Evolutionary conservation across 371 early-diverging fungal species (phyloP).

Genomic region (Homolaphlyctis polyrhiza): DNA sequence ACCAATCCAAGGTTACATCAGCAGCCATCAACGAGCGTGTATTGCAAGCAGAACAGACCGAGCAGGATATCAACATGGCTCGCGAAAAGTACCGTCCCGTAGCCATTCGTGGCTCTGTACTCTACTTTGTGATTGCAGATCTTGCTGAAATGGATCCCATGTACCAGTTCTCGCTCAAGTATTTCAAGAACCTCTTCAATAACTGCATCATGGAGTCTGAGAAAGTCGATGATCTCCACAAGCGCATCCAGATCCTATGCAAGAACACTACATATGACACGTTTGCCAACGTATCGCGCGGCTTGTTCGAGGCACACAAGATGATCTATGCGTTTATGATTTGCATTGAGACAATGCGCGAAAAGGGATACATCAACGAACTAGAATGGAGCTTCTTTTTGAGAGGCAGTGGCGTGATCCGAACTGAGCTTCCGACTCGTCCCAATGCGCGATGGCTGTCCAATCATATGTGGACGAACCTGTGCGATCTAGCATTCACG

Average conservation of each 20-base stretch:
- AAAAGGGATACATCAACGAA: slow-evolving; percentile 28
- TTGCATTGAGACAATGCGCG: slow-evolving; percentile 44
- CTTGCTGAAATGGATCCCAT: slow-evolving; percentile 52
- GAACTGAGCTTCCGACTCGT: slow-evolving; percentile 27
- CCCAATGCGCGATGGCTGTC: slow-evolving; percentile 40
- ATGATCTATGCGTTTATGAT: slow-evolving; percentile 52
- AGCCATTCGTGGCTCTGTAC: slow-evolving; percentile 50
- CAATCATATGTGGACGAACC: slow-evolving; percentile 40
- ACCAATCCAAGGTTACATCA: slow-evolving; percentile 54
- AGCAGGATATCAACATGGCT: slow-evolving; percentile 49
- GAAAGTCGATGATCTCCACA: slow-evolving; percentile 36
- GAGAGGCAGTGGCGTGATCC: slow-evolving; percentile 32
- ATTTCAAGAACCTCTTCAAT: slow-evolving; percentile 51
- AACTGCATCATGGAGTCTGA: slow-evolving; percentile 44
- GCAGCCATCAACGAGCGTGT: slow-evolving; percentile 54
- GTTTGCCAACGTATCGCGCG: slow-evolving; percentile 47
- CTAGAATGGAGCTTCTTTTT: slow-evolving; percentile 51
- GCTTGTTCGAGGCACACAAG: slow-evolving; percentile 52
- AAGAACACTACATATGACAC: slow-evolving; percentile 39
- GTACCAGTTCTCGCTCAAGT: slow-evolving; percentile 56
- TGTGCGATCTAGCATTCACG: slow-evolving; percentile 31
- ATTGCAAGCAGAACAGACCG: slow-evolving; percentile 44
- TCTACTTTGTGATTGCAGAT: slow-evolving; percentile 52
- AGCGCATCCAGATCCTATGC: slow-evolving; percentile 37
- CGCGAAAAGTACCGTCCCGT: slow-evolving; percentile 51